A percentile compares a stretch with the other conserved stretches of the same genome.
Conservation (phyloP, 495 filamentous ascomycete genomes). For the Antarctomyces pellizariae region DNA sequence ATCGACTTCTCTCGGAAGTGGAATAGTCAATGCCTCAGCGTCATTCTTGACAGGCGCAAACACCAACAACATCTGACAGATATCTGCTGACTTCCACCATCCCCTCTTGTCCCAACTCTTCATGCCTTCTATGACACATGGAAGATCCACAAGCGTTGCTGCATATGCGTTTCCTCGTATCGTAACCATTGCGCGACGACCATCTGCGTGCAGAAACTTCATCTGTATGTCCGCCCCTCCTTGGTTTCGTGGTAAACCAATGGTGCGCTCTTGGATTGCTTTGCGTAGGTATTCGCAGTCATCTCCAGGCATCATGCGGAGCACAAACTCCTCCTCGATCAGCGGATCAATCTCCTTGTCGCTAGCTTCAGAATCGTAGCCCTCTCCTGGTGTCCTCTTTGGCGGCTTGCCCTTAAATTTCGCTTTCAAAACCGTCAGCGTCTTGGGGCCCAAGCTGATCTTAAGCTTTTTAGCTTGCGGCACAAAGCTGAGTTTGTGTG, state of each 20-base stretch:
- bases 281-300: conserved; percentile 63
- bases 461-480: conserved; percentile 18
- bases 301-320: conserved; percentile 67
- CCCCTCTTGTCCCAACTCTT: conserved; percentile 86
- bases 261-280: conserved; percentile 42
- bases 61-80: conserved; percentile 86
- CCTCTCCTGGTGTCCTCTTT: conserved; percentile 45
- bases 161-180: conserved; percentile 53
- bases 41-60: conserved; percentile 47
- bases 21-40: conserved; percentile 40
- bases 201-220: conserved; percentile 54
- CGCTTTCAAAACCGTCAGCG: conserved; percentile 22
- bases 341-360: conserved; percentile 70
- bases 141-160: conserved; percentile 65
- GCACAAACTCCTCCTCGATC: conserved; percentile 68
- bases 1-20: conserved; percentile 41
- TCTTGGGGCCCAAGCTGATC: conserved; percentile 14
- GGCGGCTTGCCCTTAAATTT: conserved; percentile 37
- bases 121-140: conserved; percentile 81
- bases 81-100: conserved; percentile 84
- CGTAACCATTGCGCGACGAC: conserved; percentile 45
- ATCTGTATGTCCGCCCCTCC: conserved; percentile 50
- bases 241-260: conserved; percentile 36
- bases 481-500: conserved; percentile 4
- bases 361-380: conserved; percentile 91